A percentile compares a stretch with the other conserved stretches of the same genome.
Evolutionary conservation across 805 yeast species (phyloP).

Genomic region (Kluyveromyces lactis): DNA sequence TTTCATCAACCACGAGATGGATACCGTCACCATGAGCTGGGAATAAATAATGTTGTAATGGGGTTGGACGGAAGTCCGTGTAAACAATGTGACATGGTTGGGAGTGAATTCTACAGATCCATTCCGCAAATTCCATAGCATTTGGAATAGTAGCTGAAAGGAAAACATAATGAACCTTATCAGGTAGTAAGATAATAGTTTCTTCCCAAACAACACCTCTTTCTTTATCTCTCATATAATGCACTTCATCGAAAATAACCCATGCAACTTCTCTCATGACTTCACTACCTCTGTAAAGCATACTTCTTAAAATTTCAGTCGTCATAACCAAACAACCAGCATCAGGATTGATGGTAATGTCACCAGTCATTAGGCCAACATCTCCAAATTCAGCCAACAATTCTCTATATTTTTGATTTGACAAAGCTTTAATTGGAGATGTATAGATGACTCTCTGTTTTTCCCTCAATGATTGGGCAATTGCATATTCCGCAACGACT

Average conservation of each 20-base stretch:
- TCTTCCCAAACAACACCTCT: constrained; percentile 99
- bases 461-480: constrained; percentile 86
- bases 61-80: constrained; percentile 98
- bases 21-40: constrained; percentile 99
- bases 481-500: constrained; percentile 94
- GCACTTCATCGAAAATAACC: constrained; percentile 98
- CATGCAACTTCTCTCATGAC: constrained; percentile 98
- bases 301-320: constrained; percentile 91
- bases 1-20: constrained; percentile 94
- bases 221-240: constrained; percentile 95
- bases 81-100: constrained; percentile 99
- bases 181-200: constrained; percentile 90
- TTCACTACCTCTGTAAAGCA: constrained; percentile 96
- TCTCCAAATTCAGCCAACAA: constrained; percentile 88
- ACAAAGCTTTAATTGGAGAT: constrained; percentile 89
- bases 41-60: constrained; percentile 91
- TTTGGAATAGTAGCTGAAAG: constrained; percentile 96
- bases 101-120: constrained; percentile 91
- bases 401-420: constrained; percentile 92
- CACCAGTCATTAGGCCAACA: constrained; percentile 98
- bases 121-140: constrained; percentile 97
- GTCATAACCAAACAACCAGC: constrained; percentile 99
- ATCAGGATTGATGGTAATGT: constrained; percentile 95
- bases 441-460: constrained; percentile 93
- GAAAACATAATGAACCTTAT: constrained; percentile 89